These are phyloP conservation scores for Cladosporium sp. DNA, from an alignment of 2,329 filamentous ascomycete species.

Conservation along the genomic window DNA sequence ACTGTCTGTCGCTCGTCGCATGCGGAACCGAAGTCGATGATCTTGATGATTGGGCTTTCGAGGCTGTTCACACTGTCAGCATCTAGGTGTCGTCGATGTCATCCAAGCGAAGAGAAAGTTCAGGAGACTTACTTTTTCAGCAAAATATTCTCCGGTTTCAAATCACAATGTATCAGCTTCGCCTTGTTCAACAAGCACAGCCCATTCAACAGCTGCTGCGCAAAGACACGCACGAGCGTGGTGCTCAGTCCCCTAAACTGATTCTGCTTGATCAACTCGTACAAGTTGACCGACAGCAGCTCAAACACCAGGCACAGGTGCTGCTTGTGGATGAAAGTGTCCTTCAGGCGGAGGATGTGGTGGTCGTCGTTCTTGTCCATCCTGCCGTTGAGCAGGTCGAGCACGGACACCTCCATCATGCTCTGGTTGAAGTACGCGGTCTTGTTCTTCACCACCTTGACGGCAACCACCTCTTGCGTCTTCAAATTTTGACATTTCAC, in stretches of 20 bases:
- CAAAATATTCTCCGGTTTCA: constrained; percentile 97
- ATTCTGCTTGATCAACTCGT: constrained; percentile 99
- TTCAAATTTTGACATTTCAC: constrained; percentile 99
- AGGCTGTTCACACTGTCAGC: constrained; percentile 45
- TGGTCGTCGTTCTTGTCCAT: constrained; percentile 99
- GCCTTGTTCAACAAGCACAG: constrained; percentile 91
- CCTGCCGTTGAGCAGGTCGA: constrained; percentile 94
- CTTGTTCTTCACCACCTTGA: constrained; percentile 98
- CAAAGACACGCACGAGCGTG: constrained; percentile 92
- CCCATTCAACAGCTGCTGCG: constrained; percentile 90
- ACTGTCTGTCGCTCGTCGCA: constrained; percentile 98
- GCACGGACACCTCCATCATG: constrained; percentile 99
- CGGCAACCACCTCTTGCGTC: constrained; percentile 95
- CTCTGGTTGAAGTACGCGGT: constrained; percentile 99
- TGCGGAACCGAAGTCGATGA: constrained; percentile 97
- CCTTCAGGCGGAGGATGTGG: constrained; percentile 86
- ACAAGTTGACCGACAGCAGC: constrained; percentile 91
- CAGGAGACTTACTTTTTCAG: constrained; percentile 68
- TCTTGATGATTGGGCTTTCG: constrained; percentile 98
- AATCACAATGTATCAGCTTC: constrained; percentile 91
- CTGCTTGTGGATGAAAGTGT: constrained; percentile 96
- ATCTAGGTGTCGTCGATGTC: not conserved
- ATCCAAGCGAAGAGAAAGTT: not conserved
- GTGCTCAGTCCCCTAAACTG: constrained; percentile 97
- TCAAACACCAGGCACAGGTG: constrained; percentile 97